phyloP scores from a whole-genome alignment of 1,139 yeast species.

The Chernovozyma sophiae-reginae region DNA sequence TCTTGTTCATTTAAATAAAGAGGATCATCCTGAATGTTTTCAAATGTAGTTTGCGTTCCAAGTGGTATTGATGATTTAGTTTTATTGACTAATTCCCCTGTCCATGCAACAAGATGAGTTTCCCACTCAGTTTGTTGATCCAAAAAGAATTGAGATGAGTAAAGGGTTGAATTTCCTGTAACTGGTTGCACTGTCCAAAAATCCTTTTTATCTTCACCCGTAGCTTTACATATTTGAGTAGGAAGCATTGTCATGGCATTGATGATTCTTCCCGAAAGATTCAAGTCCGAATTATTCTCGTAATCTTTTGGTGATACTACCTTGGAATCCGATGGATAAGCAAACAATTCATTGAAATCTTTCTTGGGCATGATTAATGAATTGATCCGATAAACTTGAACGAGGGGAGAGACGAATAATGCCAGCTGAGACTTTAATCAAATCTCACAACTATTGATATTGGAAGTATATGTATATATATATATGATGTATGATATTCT shows the following conservation, averaged over 20 bases:
- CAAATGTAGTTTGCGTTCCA: constrained; percentile 13
- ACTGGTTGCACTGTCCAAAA: constrained; percentile 58
- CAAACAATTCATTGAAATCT: neutral
- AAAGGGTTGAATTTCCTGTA: constrained; percentile 82
- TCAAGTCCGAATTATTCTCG: constrained; percentile 21
- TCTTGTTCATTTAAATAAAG: constrained; percentile 56
- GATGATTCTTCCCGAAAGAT: constrained; percentile 60
- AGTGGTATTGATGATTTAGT: constrained; percentile 12
- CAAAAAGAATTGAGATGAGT: constrained; percentile 67
- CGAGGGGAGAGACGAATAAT: no score
- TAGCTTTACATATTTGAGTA: constrained; percentile 47
- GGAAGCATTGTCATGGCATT: constrained; percentile 70
- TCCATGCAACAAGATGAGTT: constrained; percentile 89
- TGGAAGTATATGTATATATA: no score
- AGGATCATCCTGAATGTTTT: constrained; percentile 50
- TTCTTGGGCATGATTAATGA: constrained; percentile 2
- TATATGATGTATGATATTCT: no score
- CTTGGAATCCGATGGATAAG: constrained; percentile 22
- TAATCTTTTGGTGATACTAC: constrained; percentile 31
- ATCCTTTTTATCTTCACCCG: constrained; percentile 20
- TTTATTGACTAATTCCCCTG: constrained; percentile 71
- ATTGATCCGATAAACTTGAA: no score
- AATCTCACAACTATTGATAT: no score
- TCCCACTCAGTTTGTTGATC: constrained; percentile 75
- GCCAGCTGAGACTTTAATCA: no score